Evolutionary conservation across 257 asterid genomes (phyloP), one percentile per base, ranked within the genome.

Genomic region (Solanum neorickii): DNA sequence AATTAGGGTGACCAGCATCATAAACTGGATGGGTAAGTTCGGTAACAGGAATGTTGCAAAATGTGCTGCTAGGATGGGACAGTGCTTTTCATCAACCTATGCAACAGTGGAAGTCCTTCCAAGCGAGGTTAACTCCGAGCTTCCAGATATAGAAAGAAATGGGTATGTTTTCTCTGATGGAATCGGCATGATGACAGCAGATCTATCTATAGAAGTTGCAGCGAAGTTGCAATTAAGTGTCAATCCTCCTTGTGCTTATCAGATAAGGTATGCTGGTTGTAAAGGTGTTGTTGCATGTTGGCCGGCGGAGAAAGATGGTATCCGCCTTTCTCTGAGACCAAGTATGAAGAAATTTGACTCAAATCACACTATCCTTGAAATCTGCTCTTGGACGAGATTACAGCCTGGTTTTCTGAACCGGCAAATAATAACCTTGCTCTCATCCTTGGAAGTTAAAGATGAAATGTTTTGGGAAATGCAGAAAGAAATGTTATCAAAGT

Each of bases 41-140:
- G 83, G 91, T 3, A 41, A 92, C 86, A 88, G 91, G 37, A 96
- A 94, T 73, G 87, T 96, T 37, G 99, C 99, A 20, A 97, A 95
- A 89, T 97, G 96, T 91, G 97, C 99, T 80, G 99, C 99, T 42
- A 92, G 99, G 89, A 95, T 97, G 97, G 99, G 99, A 10, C 99
- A 93, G 83, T 97, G 99, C 92, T 97, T 96, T 94, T 97, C 99
- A 31, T 97, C 99, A n/a, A 97, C 99, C 46, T 97, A 96, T 88
- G 99, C 98, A 39, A 96, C 99, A n/a, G 92, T 97, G 35, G 92
- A 93, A 86, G 99, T 96, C 87, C 98, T 93, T 20, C 27, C 66
- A 39, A 46, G 41, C 18, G 69, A 93, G 86, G 93, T 93, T 70
- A 88, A 93, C 82, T 59, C 84, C 1, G 35, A 90, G 75, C 70